Conservation (phyloP, 352 stramenopile genomes). For the Globisporangium nunn region DNA sequence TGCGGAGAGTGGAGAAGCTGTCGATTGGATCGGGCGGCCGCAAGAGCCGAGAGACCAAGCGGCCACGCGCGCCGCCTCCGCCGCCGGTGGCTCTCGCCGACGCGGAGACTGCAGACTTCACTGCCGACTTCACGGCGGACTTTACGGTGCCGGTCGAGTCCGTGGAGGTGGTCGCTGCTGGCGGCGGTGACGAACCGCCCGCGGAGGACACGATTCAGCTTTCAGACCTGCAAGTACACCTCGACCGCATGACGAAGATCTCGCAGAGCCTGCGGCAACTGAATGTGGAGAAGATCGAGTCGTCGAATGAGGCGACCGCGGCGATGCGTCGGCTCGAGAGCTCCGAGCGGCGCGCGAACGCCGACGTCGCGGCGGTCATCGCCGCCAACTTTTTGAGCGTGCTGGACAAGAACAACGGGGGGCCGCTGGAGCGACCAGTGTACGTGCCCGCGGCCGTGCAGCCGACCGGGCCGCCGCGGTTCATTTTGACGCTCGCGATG, state of each 20-base stretch:
- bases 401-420: conserved; percentile 21
- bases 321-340: conserved; percentile 44
- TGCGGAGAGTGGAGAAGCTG: conserved; percentile 39
- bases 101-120: conserved; percentile 17
- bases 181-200: not conserved
- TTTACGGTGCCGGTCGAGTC: conserved; percentile 8
- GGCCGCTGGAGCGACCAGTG: conserved; percentile 7
- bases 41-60: conserved; percentile 19
- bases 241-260: conserved; percentile 73
- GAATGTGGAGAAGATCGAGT: conserved; percentile 36
- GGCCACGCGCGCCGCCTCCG: conserved; percentile 3
- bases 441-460: conserved; percentile 7
- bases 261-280: conserved; percentile 43
- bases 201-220: conserved; percentile 34
- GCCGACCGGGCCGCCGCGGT: conserved; percentile 21
- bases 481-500: conserved; percentile 49
- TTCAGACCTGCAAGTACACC: conserved; percentile 57
- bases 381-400: conserved; percentile 46
- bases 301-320: conserved; percentile 29
- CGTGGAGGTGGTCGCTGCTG: conserved; percentile 1
- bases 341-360: conserved; percentile 50
- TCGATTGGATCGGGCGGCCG: conserved; percentile 31
- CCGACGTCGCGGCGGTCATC: conserved; percentile 41
- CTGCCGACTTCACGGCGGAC: conserved; percentile 17
- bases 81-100: conserved; percentile 13